Conservation (phyloP, 768 basidiomycete species). For the Trametes meyenii region DNA sequence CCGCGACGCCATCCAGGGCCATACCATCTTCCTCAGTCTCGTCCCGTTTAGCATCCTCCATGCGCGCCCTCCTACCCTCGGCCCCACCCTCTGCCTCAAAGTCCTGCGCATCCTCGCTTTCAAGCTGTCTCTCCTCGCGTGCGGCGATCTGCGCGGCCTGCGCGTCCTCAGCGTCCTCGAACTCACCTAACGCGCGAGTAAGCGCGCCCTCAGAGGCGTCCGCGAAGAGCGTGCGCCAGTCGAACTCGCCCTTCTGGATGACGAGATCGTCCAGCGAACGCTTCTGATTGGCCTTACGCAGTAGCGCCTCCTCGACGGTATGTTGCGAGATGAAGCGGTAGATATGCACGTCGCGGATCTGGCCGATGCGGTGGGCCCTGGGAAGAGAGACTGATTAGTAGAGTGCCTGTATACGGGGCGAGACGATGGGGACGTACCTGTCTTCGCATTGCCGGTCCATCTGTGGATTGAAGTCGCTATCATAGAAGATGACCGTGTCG, state of each 20-base stretch:
- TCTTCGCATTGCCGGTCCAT: constrained; percentile 99
- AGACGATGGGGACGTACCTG: constrained; percentile 48
- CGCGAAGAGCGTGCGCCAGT: constrained; percentile 85
- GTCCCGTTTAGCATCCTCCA: constrained; percentile 18
- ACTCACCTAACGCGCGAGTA: constrained; percentile 77
- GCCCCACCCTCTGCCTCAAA: constrained; percentile 57
- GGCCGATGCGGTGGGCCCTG: constrained; percentile 97
- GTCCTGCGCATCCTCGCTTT: constrained; percentile 81
- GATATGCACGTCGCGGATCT: constrained; percentile 94
- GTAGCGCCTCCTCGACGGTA: constrained; percentile 95
- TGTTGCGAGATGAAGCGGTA: constrained; percentile 90
- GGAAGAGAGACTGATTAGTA: background rate
- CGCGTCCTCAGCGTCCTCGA: constrained; percentile 88
- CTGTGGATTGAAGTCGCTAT: constrained; percentile 96
- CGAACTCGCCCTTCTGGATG: constrained; percentile 93
- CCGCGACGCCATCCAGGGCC: constrained; percentile 5
- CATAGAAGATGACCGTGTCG: constrained; percentile 97
- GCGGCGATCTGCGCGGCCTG: constrained; percentile 79
- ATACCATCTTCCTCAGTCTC: constrained; percentile 13
- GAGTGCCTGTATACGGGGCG: background rate
- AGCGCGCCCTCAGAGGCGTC: constrained; percentile 59
- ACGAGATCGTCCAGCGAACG: constrained; percentile 87
- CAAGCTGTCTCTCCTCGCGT: constrained; percentile 68
- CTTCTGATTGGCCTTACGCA: constrained; percentile 98
- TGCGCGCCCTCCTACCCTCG: background rate